phyloP scores from a whole-genome alignment of 1,284 basidiomycete genomes.

The Microstroma glucosiphilum region DNA sequence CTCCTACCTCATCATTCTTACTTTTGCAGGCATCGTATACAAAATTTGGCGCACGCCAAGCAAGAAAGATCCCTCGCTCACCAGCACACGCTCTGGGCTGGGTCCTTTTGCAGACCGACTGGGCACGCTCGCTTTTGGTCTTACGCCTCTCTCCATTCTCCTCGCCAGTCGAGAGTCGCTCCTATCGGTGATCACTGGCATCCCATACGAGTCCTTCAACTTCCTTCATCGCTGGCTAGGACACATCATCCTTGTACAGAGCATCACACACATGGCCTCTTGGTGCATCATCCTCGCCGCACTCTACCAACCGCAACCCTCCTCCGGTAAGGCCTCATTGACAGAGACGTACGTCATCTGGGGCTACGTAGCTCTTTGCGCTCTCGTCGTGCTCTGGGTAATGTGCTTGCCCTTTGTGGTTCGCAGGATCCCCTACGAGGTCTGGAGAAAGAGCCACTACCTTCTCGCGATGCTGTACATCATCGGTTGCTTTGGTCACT shows the following conservation, averaged over 20 bases:
- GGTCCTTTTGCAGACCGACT: slow-evolving; percentile 20
- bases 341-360: slow-evolving; percentile 18
- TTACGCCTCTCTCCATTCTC: slow-evolving; percentile 18
- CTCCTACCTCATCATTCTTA: slow-evolving; percentile 15
- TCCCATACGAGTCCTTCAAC: slow-evolving; percentile 26
- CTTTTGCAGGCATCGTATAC: slow-evolving; percentile 17
- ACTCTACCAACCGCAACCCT: slow-evolving; percentile 22
- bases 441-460: slow-evolving; percentile 23
- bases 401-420: slow-evolving; percentile 15
- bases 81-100: slow-evolving; percentile 18
- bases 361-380: slow-evolving; percentile 17
- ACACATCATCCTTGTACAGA: slow-evolving; percentile 20
- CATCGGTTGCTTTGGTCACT: slow-evolving; percentile 23
- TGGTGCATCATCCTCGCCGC: slow-evolving; percentile 20
- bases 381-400: slow-evolving; percentile 16
- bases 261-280: slow-evolving; percentile 17
- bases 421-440: slow-evolving; percentile 15
- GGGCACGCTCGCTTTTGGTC: slow-evolving; percentile 19
- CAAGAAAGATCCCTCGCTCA: slow-evolving; percentile 14
- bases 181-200: slow-evolving; percentile 17
- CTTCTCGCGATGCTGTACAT: slow-evolving; percentile 22
- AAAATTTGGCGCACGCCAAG: slow-evolving; percentile 18
- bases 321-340: slow-evolving; percentile 11
- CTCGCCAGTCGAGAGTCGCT: slow-evolving; percentile 17
- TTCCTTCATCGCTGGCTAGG: slow-evolving; percentile 25